Percentiles rank a stretch among this genome's conserved stretches.
Evolutionary conservation across 768 basidiomycete genomes (phyloP).

Genomic region (Termitomyces sp.): DNA sequence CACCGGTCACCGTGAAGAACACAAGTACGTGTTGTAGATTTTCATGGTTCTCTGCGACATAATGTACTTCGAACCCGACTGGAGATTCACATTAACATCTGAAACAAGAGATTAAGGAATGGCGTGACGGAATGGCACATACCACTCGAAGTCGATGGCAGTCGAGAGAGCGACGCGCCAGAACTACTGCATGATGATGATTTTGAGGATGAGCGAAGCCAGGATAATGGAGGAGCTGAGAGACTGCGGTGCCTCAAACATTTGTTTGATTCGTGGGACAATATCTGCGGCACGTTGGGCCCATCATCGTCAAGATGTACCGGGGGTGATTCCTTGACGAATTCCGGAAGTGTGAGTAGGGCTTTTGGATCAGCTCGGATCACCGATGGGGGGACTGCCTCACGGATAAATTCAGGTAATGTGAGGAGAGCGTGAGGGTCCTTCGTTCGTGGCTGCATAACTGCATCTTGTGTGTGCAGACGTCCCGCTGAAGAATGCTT

Average conservation of each 20-base stretch:
- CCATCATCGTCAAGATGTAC: constrained; percentile 17
- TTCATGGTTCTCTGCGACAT: constrained; percentile 79
- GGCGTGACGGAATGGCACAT: background rate
- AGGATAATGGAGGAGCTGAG: constrained; percentile 59
- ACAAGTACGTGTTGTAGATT: constrained; percentile 77
- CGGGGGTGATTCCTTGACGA: constrained; percentile 49
- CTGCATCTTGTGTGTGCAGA: constrained; percentile 77
- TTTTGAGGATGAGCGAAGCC: constrained; percentile 41
- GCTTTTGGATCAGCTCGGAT: constrained; percentile 38
- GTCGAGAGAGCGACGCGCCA: constrained; percentile 15
- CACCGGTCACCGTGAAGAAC: constrained; percentile 58
- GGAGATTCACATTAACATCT: background rate
- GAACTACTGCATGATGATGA: constrained; percentile 7
- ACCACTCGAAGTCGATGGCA: constrained; percentile 17
- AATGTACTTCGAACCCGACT: constrained; percentile 42
- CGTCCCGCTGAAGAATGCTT: constrained; percentile 72
- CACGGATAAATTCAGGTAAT: constrained; percentile 62
- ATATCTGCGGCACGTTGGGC: constrained; percentile 9
- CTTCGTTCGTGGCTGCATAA: constrained; percentile 40
- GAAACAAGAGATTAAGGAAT: background rate
- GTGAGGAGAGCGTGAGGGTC: constrained; percentile 53
- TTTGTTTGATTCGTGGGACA: constrained; percentile 23
- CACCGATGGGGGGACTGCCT: constrained; percentile 38
- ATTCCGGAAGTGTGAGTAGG: constrained; percentile 56
- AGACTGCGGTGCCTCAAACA: constrained; percentile 46